phyloP scores from a whole-genome alignment of 306 rosid genomes.

The Prunus salicina region DNA sequence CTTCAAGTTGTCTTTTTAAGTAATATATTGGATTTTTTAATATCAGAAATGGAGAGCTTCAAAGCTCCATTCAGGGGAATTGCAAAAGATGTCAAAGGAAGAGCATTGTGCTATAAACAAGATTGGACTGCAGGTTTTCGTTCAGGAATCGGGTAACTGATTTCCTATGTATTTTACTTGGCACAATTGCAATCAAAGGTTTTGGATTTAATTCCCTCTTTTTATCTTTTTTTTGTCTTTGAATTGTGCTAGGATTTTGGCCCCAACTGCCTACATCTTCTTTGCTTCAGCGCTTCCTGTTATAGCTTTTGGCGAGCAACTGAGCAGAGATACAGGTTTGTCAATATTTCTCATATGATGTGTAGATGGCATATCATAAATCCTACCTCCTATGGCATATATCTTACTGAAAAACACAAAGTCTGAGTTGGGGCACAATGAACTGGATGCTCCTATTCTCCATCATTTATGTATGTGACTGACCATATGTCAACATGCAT shows the following conservation, averaged over 20 bases:
- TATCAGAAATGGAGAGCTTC: slow-evolving; percentile 48
- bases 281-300: slow-evolving; percentile 90
- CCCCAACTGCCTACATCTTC: slow-evolving; percentile 71
- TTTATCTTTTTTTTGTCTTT: not conserved
- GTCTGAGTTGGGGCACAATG: not conserved
- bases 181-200: not conserved
- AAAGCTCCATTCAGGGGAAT: slow-evolving; percentile 66
- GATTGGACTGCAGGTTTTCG: slow-evolving; percentile 65
- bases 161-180: not conserved
- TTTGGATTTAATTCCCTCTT: not conserved
- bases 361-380: not conserved
- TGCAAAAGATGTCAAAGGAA: slow-evolving; percentile 51
- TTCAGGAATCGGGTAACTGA: slow-evolving; percentile 62
- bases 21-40: too few species aligned
- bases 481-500: not conserved
- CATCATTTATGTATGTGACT: not conserved
- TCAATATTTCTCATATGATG: slow-evolving; percentile 5
- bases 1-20: not conserved
- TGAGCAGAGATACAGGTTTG: slow-evolving; percentile 67
- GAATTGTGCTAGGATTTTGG: slow-evolving; percentile 52
- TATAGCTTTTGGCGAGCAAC: slow-evolving; percentile 73
- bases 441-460: not conserved
- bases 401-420: not conserved
- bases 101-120: slow-evolving; percentile 60
- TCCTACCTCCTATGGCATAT: not conserved